Percentiles rank a stretch among this genome's conserved stretches.
Evolutionary conservation across 257 asterid species (phyloP).

Genomic region (Solanum bukasovii): DNA sequence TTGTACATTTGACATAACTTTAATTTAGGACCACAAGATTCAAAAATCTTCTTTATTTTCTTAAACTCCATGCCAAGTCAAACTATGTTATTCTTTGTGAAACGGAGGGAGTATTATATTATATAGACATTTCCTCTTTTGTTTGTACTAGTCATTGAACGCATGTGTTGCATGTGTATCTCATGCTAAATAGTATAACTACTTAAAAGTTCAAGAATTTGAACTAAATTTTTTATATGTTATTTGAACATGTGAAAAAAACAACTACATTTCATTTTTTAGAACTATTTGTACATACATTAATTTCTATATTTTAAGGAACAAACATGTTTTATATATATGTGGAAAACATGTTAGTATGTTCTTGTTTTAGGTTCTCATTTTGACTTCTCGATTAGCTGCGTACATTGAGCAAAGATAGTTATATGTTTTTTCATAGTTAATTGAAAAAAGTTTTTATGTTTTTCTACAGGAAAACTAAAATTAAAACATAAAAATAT

Average conservation of each 20-base stretch:
- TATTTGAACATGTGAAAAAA: neutral
- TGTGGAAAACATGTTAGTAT: neutral
- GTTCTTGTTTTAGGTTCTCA: neutral
- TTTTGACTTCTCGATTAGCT: neutral
- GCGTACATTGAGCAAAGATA: neutral
- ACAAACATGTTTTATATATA: neutral
- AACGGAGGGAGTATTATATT: neutral
- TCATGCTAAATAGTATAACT: neutral
- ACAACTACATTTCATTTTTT: neutral
- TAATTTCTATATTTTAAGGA: neutral
- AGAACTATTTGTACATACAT: neutral
- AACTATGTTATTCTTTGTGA: too few species aligned
- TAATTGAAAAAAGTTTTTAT: too few species aligned
- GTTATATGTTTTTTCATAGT: neutral
- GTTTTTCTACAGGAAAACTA: neutral
- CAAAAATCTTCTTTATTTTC: too few species aligned
- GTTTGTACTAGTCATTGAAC: neutral
- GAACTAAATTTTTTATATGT: neutral
- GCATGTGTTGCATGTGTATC: neutral
- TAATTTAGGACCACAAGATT: too few species aligned
- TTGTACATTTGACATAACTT: too few species aligned
- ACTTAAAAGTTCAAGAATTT: neutral
- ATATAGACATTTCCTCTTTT: neutral
- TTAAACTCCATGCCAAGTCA: too few species aligned
- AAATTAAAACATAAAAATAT: neutral